Conservation (phyloP, 441 rosid species). For the Brassica balearica region DNA sequence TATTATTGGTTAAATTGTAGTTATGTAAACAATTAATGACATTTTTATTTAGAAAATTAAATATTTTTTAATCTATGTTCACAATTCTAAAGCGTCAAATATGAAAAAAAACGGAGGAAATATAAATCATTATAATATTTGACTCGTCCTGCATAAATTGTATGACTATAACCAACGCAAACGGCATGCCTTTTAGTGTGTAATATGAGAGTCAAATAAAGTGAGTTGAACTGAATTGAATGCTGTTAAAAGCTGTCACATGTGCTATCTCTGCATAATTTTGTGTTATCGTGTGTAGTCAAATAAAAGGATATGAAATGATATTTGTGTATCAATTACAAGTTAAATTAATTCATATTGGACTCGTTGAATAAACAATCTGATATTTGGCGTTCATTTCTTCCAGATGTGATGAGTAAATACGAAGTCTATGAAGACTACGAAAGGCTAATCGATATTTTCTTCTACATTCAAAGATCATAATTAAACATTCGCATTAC, state of each 20-base stretch:
- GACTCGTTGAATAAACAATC: background rate
- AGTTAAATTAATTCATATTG: background rate
- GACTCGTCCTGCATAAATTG: too few relatives aligned
- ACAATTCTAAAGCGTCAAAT: too few relatives aligned
- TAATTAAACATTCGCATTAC: background rate
- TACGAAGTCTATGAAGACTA: background rate
- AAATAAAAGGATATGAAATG: background rate
- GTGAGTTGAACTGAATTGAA: conserved; percentile 2
- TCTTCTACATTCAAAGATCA: background rate
- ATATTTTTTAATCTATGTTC: too few relatives aligned
- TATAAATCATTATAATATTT: too few relatives aligned
- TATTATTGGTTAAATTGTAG: too few relatives aligned
- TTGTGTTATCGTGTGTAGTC: background rate
- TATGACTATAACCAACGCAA: too few relatives aligned
- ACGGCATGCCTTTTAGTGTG: background rate
- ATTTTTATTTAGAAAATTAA: too few relatives aligned
- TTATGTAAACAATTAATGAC: too few relatives aligned
- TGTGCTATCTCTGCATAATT: conserved; percentile 7
- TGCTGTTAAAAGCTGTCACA: conserved; percentile 25
- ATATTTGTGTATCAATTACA: background rate
- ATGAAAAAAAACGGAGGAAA: too few relatives aligned
- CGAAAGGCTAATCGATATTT: background rate
- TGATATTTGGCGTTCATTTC: background rate
- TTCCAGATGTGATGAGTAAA: background rate
- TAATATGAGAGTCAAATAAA: conserved; percentile 6